Conservation (phyloP, 768 basidiomycete genomes). For the Hirschioporus abietinus region DNA sequence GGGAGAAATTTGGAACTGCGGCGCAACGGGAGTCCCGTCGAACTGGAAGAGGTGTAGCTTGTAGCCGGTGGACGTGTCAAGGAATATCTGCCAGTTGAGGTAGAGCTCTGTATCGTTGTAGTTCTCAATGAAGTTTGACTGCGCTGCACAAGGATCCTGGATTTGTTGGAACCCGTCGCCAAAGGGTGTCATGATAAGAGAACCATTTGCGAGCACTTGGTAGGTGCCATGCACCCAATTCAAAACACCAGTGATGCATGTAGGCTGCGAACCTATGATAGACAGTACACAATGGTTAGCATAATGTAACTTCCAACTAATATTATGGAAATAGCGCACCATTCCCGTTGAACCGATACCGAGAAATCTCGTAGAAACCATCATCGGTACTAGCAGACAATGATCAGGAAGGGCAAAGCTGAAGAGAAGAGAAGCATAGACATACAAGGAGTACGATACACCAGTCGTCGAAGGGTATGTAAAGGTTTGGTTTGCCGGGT, state of each 20-base stretch:
- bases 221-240: constrained; percentile 89
- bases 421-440: constrained; percentile 11
- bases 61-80: constrained; percentile 53
- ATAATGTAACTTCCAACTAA: neutral
- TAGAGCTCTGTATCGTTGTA: constrained; percentile 77
- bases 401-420: neutral
- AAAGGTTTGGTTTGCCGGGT: constrained; percentile 79
- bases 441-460: constrained; percentile 86
- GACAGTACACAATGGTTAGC: neutral
- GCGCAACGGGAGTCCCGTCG: constrained; percentile 73
- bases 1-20: constrained; percentile 57
- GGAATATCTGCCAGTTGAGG: constrained; percentile 63
- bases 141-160: constrained; percentile 87
- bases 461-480: constrained; percentile 83
- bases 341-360: constrained; percentile 86
- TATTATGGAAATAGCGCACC: constrained; percentile 42
- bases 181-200: constrained; percentile 67
- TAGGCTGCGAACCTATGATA: constrained; percentile 64
- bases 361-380: constrained; percentile 82
- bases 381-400: constrained; percentile 49
- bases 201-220: constrained; percentile 65
- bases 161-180: constrained; percentile 92
- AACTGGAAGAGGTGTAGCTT: constrained; percentile 75
- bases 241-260: constrained; percentile 85
- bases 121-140: constrained; percentile 79